Percentiles rank a stretch among this genome's conserved stretches.
Conservation (phyloP, 1,284 basidiomycete species). For the Cryptococcus hybrid region DNA sequence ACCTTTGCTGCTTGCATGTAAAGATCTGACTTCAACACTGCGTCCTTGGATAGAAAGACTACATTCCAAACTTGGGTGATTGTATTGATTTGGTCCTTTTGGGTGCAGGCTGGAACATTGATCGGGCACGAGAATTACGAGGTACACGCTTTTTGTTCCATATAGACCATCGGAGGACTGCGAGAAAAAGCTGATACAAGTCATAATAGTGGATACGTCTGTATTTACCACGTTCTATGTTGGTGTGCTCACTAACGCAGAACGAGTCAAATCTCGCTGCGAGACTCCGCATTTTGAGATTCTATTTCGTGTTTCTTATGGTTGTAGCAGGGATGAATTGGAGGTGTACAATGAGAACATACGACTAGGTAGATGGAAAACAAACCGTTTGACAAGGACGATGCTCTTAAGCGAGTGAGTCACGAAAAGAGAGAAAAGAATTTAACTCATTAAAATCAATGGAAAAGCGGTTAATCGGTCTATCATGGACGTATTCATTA, state of each 20-base stretch:
- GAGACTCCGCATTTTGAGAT: slow-evolving; percentile 62
- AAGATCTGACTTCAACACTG: slow-evolving; percentile 10
- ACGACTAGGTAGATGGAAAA: slow-evolving; percentile 50
- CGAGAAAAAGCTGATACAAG: not conserved
- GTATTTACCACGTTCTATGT: slow-evolving; percentile 77
- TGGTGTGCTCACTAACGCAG: slow-evolving; percentile 50
- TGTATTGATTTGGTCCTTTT: slow-evolving; percentile 71
- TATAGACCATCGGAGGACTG: too few relatives aligned
- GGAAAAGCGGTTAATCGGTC: slow-evolving; percentile 31
- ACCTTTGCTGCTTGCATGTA: not conserved
- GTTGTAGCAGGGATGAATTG: slow-evolving; percentile 62
- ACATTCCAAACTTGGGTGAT: slow-evolving; percentile 80
- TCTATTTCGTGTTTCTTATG: slow-evolving; percentile 72
- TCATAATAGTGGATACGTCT: slow-evolving; percentile 61
- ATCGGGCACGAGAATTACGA: slow-evolving; percentile 68
- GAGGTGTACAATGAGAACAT: slow-evolving; percentile 69
- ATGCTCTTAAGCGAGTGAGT: slow-evolving; percentile 37
- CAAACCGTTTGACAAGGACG: slow-evolving; percentile 36
- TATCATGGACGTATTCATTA: slow-evolving; percentile 52
- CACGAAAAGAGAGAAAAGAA: not conserved
- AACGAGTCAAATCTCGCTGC: slow-evolving; percentile 13
- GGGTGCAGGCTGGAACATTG: slow-evolving; percentile 73
- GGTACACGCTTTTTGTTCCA: slow-evolving; percentile 52
- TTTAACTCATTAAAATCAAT: not conserved
- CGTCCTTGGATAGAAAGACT: slow-evolving; percentile 63